Evolutionary conservation across 1,284 basidiomycete genomes (phyloP), one percentile per base, ranked within the genome.

Genomic region (Fomitopsis palustris): DNA sequence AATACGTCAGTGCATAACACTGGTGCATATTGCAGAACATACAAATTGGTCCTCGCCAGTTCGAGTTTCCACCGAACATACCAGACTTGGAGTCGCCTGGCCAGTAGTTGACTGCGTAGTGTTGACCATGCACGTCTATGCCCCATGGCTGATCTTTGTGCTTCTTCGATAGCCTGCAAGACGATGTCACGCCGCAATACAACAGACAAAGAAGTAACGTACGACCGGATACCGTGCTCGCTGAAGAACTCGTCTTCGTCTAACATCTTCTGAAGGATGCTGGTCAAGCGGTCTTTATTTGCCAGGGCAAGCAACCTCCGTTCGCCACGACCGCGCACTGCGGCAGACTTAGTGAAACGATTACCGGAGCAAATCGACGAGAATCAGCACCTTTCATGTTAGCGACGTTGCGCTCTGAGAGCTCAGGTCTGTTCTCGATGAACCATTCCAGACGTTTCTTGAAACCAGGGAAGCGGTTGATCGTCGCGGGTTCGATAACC

Each of bases 381-480:
- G 6, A 21, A 39, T 67, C 12, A 74, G 54, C 63, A 92, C 91
- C 84, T 74, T 87, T 90, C 85, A 98, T 95, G 75, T 95, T 97
- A n/a, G 96, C 96, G 81, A 98, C 95, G 74, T 97, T 98, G 62
- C 96, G 83, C 57, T 82, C 82, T 5, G 93, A 89, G 55, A 98
- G 85, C 64, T 90, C 93, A 1, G 92, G 87, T 27, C 96, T 79
- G 75, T 98, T 93, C 69, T 97, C 88, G 59, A 98, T 86, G 78
- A 98, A 99, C 96, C 96, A 98, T 67, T 99, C 93, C 85, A 99
- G 87, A 51, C 96, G 86, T 77, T 98, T 98, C 79, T 93, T 98
- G 82, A 99, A 99, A 5, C 95, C 95, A 12, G 95, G 95, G 80
- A 98, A 92, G 35, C 90, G 85, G 70, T 94, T 94, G 68, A 98